Evolutionary conservation across 2,329 filamentous ascomycete species (phyloP).

Genomic region (Fusarium chaquense): DNA sequence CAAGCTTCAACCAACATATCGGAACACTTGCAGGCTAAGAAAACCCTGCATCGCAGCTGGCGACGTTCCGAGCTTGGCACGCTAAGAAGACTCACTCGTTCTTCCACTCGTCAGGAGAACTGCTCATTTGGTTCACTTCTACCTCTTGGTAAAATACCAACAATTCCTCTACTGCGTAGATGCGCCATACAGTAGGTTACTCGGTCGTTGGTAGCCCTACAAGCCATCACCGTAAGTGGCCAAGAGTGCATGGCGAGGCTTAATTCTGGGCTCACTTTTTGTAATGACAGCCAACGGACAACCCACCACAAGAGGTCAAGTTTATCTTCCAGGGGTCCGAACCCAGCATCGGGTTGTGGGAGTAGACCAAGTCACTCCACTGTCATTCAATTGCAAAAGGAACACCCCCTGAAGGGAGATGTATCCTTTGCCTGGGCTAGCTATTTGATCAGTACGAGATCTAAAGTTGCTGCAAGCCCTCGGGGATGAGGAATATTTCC

Average conservation of each 20-base stretch:
- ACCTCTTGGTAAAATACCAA: constrained; percentile 21
- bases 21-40: constrained; percentile 2
- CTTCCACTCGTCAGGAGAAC: neutral
- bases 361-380: constrained; percentile 19
- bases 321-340: constrained; percentile 19
- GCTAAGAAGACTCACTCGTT: neutral
- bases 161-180: constrained; percentile 2
- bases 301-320: constrained; percentile 15
- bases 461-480: constrained; percentile 13
- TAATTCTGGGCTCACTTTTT: constrained; percentile 21
- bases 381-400: neutral
- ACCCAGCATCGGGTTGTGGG: constrained; percentile 18
- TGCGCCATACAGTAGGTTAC: constrained; percentile 11
- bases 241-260: constrained; percentile 33
- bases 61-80: constrained; percentile 28
- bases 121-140: neutral
- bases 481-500: constrained; percentile 1
- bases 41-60: constrained; percentile 26
- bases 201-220: constrained; percentile 19
- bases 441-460: constrained; percentile 8
- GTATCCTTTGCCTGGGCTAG: neutral
- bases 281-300: constrained; percentile 19
- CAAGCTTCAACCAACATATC: constrained; percentile 10
- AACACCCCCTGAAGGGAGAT: neutral
- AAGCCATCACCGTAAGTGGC: constrained; percentile 26